Percentiles rank a stretch among this genome's conserved stretches.
These are phyloP conservation scores for Exserohilum rostratum DNA, from an alignment of 2,329 filamentous ascomycete genomes.

Conservation along the genomic window DNA sequence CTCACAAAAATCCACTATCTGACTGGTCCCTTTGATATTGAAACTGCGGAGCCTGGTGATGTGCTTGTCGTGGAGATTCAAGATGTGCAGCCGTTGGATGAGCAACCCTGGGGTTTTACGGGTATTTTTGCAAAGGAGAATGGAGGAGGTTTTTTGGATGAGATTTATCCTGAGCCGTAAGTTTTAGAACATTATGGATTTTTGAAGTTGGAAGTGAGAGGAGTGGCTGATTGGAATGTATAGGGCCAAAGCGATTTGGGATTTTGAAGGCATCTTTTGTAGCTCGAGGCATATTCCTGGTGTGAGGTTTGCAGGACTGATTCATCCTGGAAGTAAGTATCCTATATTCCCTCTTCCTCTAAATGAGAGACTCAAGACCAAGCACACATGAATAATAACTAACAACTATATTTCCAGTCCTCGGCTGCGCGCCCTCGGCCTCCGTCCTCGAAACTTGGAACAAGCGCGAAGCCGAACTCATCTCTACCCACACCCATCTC, in stretches of 20 bases:
- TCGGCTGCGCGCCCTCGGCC: slow-evolving; percentile 79
- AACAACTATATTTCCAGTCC: no score
- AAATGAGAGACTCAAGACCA: no score
- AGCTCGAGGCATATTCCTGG: slow-evolving; percentile 75
- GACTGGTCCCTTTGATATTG: slow-evolving; percentile 86
- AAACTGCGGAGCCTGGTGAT: slow-evolving; percentile 83
- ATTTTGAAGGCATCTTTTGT: slow-evolving; percentile 80
- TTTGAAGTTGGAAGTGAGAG: not conserved
- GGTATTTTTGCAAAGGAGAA: slow-evolving; percentile 81
- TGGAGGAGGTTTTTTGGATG: slow-evolving; percentile 87
- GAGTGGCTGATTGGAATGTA: not conserved
- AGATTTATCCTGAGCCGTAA: slow-evolving; percentile 82
- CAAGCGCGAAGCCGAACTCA: slow-evolving; percentile 78
- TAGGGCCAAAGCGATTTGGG: slow-evolving; percentile 77
- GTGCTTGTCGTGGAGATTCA: slow-evolving; percentile 87
- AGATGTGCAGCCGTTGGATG: slow-evolving; percentile 86
- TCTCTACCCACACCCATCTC: slow-evolving; percentile 64
- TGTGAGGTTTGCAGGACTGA: slow-evolving; percentile 85
- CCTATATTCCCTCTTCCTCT: no score
- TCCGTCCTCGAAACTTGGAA: slow-evolving; percentile 85
- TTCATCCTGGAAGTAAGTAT: slow-evolving; percentile 77
- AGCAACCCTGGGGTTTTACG: slow-evolving; percentile 89
- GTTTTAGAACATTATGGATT: slow-evolving; percentile 28
- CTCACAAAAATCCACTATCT: slow-evolving; percentile 86
- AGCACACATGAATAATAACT: no score